Evolutionary conservation across 148 eudicot species (phyloP).

Genomic region (Cornus controversa): DNA sequence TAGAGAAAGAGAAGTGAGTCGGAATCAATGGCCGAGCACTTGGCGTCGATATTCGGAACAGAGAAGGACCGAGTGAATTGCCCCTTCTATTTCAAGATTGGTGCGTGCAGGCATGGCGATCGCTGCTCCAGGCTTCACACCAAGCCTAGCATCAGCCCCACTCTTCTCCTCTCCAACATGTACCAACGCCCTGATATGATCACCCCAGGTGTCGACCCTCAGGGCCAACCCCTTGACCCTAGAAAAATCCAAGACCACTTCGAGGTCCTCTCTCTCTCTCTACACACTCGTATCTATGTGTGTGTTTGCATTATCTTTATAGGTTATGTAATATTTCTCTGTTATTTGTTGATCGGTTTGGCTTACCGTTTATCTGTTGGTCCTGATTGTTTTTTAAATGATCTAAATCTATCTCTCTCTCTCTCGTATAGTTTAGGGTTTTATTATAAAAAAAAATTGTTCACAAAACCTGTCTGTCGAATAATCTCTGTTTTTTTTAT

Average conservation of each 20-base stretch:
- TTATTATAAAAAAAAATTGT: no score
- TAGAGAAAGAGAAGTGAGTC: neutral
- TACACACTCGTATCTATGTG: no score
- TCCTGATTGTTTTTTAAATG: no score
- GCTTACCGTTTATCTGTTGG: no score
- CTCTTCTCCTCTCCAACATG: conserved; percentile 72
- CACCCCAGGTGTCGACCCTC: conserved; percentile 85
- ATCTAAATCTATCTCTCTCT: no score
- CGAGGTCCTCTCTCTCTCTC: conserved; percentile 36
- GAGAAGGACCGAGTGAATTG: conserved; percentile 94
- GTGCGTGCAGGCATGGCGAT: conserved; percentile 85
- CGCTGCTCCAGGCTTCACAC: conserved; percentile 82
- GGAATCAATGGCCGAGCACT: conserved; percentile 66
- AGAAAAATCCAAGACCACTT: conserved; percentile 70
- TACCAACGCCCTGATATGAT: conserved; percentile 84
- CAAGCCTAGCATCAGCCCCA: conserved; percentile 73
- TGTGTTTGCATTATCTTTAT: no score
- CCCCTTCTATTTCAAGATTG: conserved; percentile 89
- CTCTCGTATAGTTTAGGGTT: neutral
- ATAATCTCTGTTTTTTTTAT: no score
- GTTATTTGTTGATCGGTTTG: neutral
- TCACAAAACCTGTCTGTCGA: neutral
- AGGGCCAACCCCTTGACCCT: conserved; percentile 76
- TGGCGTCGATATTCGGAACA: conserved; percentile 88
- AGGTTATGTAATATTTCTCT: neutral